Percentiles rank a stretch among this genome's conserved stretches.
phyloP scores from a whole-genome alignment of 2,329 filamentous ascomycete species.

The Colletotrichum cuscutae region DNA sequence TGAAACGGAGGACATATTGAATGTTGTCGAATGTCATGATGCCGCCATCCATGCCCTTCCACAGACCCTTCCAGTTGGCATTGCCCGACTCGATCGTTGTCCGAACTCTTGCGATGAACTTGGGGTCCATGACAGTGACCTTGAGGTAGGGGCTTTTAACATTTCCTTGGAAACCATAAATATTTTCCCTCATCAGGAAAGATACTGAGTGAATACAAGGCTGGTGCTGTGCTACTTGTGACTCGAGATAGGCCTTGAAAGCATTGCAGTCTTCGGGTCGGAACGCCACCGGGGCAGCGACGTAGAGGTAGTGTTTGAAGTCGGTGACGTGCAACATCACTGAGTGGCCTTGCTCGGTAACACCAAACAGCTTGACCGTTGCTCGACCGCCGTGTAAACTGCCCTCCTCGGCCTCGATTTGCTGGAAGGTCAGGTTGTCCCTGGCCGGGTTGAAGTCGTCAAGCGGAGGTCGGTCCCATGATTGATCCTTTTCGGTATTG shows the following conservation, averaged over 20 bases:
- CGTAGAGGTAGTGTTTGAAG: slow-evolving; percentile 96
- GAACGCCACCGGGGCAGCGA: slow-evolving; percentile 88
- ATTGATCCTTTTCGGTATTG: slow-evolving; percentile 92
- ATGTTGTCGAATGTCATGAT: slow-evolving; percentile 96
- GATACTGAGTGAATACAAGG: slow-evolving; percentile 82
- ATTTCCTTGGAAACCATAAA: slow-evolving; percentile 95
- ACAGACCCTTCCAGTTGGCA: slow-evolving; percentile 92
- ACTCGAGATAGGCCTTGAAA: slow-evolving; percentile 85
- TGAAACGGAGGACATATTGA: slow-evolving; percentile 94
- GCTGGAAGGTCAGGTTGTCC: slow-evolving; percentile 87
- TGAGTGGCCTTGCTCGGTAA: slow-evolving; percentile 85
- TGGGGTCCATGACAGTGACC: slow-evolving; percentile 91
- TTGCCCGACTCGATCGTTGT: slow-evolving; percentile 77
- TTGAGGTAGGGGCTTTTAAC: slow-evolving; percentile 92
- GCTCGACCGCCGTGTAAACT: slow-evolving; percentile 79
- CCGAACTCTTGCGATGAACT: slow-evolving; percentile 81
- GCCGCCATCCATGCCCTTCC: slow-evolving; percentile 75
- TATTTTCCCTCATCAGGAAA: slow-evolving; percentile 86
- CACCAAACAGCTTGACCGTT: slow-evolving; percentile 92
- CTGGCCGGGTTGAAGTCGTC: slow-evolving; percentile 63
- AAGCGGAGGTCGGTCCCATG: slow-evolving; percentile 78
- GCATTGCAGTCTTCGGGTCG: slow-evolving; percentile 78
- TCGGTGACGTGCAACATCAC: slow-evolving; percentile 94
- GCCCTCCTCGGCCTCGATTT: slow-evolving; percentile 95
- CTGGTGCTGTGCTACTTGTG: slow-evolving; percentile 77